A percentile compares a stretch with the other conserved stretches of the same genome.
These are phyloP conservation scores for Krasilnikovozyma curviuscula DNA, from an alignment of 768 basidiomycete species.

Conservation along the genomic window DNA sequence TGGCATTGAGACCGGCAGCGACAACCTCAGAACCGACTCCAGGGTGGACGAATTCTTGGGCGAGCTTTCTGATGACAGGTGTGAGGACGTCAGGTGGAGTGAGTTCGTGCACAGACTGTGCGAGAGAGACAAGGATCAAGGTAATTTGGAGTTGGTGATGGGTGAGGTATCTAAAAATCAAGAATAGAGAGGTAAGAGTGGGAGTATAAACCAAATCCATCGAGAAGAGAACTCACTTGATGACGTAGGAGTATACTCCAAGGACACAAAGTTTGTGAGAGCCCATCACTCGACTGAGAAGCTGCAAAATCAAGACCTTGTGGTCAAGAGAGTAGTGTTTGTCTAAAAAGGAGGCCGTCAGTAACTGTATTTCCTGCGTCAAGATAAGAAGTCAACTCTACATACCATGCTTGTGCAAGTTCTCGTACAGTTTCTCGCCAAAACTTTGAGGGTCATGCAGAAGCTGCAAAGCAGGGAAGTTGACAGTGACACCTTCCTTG, in stretches of 20 bases:
- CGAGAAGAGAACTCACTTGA: conserved; percentile 29
- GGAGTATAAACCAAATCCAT: background rate
- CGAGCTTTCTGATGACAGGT: conserved; percentile 76
- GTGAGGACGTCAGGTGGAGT: conserved; percentile 82
- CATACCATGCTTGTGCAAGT: conserved; percentile 44
- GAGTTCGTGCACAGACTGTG: conserved; percentile 83
- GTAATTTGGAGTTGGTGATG: conserved; percentile 84
- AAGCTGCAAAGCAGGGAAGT: conserved; percentile 82
- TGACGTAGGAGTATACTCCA: conserved; percentile 84
- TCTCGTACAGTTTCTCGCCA: conserved; percentile 77
- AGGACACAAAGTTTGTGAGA: conserved; percentile 81
- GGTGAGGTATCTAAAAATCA: conserved; percentile 50
- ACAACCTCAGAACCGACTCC: conserved; percentile 91
- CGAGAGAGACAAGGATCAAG: conserved; percentile 77
- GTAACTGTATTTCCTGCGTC: too few relatives aligned
- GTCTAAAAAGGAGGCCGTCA: conserved; percentile 32
- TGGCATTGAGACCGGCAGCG: conserved; percentile 86
- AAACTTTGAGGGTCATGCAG: conserved; percentile 91
- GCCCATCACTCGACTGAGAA: conserved; percentile 83
- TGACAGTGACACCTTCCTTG: conserved; percentile 27
- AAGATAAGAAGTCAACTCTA: background rate
- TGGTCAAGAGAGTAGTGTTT: conserved; percentile 92
- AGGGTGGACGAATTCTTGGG: conserved; percentile 90
- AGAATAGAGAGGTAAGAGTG: background rate
- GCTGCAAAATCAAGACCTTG: conserved; percentile 91